Conservation (phyloP, 2,329 filamentous ascomycete genomes). For the Arachnomyces sp. region DNA sequence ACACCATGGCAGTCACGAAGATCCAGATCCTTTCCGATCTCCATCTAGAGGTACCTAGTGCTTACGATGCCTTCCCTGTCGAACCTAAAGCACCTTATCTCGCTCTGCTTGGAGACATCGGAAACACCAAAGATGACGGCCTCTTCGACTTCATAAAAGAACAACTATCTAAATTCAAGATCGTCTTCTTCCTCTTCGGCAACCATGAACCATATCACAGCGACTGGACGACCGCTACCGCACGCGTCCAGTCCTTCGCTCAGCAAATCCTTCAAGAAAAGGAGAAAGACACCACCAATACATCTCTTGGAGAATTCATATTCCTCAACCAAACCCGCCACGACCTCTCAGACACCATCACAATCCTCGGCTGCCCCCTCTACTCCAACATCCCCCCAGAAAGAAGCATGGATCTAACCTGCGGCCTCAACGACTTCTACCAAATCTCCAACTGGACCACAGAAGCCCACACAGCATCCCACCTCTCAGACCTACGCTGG, state of each 20-base stretch:
- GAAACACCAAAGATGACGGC: slow-evolving; percentile 37
- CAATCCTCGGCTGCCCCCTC: slow-evolving; percentile 42
- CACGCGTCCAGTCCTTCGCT: slow-evolving; percentile 18
- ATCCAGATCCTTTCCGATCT: slow-evolving; percentile 50
- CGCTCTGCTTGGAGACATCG: slow-evolving; percentile 51
- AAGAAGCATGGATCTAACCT: slow-evolving; percentile 31
- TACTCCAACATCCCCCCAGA: slow-evolving; percentile 40
- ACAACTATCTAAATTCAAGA: slow-evolving; percentile 42
- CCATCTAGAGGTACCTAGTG: slow-evolving; percentile 44
- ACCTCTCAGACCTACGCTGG: slow-evolving; percentile 29
- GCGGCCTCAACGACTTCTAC: slow-evolving; percentile 46
- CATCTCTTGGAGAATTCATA: slow-evolving; percentile 27
- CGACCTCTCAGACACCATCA: slow-evolving; percentile 28
- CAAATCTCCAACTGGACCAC: slow-evolving; percentile 33
- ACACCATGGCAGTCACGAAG: too few species aligned
- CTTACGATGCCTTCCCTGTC: slow-evolving; percentile 46
- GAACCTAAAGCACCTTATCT: slow-evolving; percentile 41
- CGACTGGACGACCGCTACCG: slow-evolving; percentile 20
- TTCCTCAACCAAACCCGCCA: slow-evolving; percentile 34
- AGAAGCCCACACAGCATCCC: slow-evolving; percentile 22
- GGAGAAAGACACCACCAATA: not conserved
- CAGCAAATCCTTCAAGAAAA: slow-evolving; percentile 12
- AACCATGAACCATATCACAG: slow-evolving; percentile 49
- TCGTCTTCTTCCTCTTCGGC: slow-evolving; percentile 46
- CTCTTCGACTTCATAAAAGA: slow-evolving; percentile 40